Percentiles rank a stretch among this genome's conserved stretches.
These are phyloP conservation scores for Chaetomiaceae sp. DNA, from an alignment of 2,329 filamentous ascomycete genomes.

Conservation along the genomic window DNA sequence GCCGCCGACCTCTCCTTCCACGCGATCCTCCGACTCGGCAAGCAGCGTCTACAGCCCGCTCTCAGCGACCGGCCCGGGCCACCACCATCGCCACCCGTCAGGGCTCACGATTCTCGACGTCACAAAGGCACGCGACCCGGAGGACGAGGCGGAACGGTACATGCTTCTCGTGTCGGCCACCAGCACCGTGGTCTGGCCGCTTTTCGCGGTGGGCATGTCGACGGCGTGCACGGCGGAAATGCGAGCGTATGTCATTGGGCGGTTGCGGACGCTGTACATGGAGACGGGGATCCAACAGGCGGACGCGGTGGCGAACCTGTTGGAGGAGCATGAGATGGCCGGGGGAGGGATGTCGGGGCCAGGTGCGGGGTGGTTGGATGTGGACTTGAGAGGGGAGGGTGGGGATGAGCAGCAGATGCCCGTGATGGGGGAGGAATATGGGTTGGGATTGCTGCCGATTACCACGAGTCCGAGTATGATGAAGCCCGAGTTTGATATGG, in stretches of 20 bases:
- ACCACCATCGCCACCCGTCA: constrained; percentile 14
- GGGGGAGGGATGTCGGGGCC: neutral
- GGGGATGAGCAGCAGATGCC: neutral
- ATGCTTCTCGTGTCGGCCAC: constrained; percentile 47
- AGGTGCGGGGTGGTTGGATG: neutral
- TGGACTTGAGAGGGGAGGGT: neutral
- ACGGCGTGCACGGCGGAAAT: constrained; percentile 40
- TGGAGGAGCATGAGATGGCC: constrained; percentile 35
- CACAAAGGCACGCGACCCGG: constrained; percentile 33
- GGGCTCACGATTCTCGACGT: constrained; percentile 41
- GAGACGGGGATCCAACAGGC: constrained; percentile 47
- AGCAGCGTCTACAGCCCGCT: constrained; percentile 16
- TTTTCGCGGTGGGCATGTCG: constrained; percentile 47
- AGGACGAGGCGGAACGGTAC: constrained; percentile 41
- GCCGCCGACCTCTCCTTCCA: constrained; percentile 27
- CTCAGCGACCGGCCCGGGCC: neutral
- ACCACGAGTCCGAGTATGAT: neutral
- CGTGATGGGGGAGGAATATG: constrained; percentile 6
- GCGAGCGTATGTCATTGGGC: constrained; percentile 41
- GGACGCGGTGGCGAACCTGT: constrained; percentile 38
- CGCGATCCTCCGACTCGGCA: constrained; percentile 19
- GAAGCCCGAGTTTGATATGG: constrained; percentile 13
- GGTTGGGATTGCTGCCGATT: constrained; percentile 12
- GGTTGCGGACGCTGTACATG: constrained; percentile 42
- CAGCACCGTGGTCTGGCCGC: constrained; percentile 47